phyloP scores from a whole-genome alignment of 176 grass and related monocot species.

The Otatea glauca region DNA sequence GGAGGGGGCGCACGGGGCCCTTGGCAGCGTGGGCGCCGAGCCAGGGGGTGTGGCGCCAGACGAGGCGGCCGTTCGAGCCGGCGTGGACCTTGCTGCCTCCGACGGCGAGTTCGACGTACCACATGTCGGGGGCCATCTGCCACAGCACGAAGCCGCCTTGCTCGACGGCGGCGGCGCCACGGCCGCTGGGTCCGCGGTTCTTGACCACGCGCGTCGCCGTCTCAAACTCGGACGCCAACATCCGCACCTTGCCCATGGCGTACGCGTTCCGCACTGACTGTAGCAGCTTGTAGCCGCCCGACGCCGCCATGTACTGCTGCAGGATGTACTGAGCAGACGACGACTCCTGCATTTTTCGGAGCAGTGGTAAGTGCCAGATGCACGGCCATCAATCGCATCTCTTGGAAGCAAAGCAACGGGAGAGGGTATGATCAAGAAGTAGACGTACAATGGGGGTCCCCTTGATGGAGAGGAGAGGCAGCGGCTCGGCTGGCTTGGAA shows the following conservation, averaged over 20 bases:
- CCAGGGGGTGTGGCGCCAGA: conserved; percentile 98
- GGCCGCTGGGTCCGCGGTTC: conserved; percentile 59
- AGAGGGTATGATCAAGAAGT: not conserved
- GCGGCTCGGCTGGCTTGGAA: conserved; percentile 43
- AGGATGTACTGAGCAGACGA: conserved; percentile 94
- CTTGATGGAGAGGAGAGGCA: conserved; percentile 73
- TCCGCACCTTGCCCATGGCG: conserved; percentile 90
- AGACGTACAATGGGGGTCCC: conserved; percentile 78
- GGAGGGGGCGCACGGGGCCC: conserved; percentile 81
- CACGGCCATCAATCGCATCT: conserved; percentile 33
- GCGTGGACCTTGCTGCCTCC: conserved; percentile 87
- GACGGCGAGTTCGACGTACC: conserved; percentile 95
- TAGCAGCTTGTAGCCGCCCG: conserved; percentile 67
- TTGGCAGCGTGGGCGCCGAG: conserved; percentile 91
- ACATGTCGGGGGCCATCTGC: conserved; percentile 92
- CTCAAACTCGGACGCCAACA: conserved; percentile 90
- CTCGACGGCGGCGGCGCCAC: conserved; percentile 55
- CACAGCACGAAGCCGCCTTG: conserved; percentile 92
- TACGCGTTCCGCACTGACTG: conserved; percentile 78
- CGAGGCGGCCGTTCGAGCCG: conserved; percentile 83
- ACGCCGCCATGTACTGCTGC: conserved; percentile 90
- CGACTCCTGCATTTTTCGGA: conserved; percentile 53
- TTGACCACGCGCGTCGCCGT: conserved; percentile 69
- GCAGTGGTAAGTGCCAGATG: conserved; percentile 33
- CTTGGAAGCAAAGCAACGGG: conserved; percentile 23